Base-by-base conservation (phyloP, 768 basidiomycete species). In the Tulasnella sp. region DNA sequence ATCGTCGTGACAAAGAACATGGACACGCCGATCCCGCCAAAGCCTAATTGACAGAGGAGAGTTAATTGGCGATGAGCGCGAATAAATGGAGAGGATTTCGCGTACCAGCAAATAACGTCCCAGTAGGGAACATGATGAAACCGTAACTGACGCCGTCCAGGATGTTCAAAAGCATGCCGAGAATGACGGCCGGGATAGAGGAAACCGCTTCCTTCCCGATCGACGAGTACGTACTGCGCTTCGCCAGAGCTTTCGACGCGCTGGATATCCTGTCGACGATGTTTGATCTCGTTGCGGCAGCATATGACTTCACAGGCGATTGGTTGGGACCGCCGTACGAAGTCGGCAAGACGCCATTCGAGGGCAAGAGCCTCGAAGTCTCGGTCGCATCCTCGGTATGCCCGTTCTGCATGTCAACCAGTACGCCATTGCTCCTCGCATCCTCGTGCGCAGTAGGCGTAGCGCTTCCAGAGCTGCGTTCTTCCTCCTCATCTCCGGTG, bases 61-160 rank as follows among this genome's bases (percentile, higher is more conserved):
- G 37, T 14, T 44, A 1, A 44, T 1, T 31, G 46, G 22, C 6
- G 37, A 50, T 46, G n/a, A 37, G 50, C 5, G 8, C 22, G 76
- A 60, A 48, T 20, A 44, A 76, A n/a, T 16, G 41, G 11, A 48
- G 7, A 34, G 12, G 31, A 16, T 75, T 31, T n/a, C 14, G 28
- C 44, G 44, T 60, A 78, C 77, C 90, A 16, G 89, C 86, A 85
- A 99, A 98, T 3, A 94, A 88, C 2, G 93, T 91, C 12, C 92
- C 89, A 0, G 93, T 91, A 2, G 98, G 98, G 85, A 98, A 99
- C 79, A 96, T 92, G 85, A 96, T 96, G 95, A 98, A 96, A 8
- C 97, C 97, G 86, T 99, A 98, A 69, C 94, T 95, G 77, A 99
- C 92, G 14, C 96, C 98, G 84, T 99, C 97, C 46, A 99, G 88